Percentiles rank a stretch among this genome's conserved stretches.
These are phyloP conservation scores for Eleusine indica DNA, from an alignment of 176 grass and related monocot species.

Conservation along the genomic window DNA sequence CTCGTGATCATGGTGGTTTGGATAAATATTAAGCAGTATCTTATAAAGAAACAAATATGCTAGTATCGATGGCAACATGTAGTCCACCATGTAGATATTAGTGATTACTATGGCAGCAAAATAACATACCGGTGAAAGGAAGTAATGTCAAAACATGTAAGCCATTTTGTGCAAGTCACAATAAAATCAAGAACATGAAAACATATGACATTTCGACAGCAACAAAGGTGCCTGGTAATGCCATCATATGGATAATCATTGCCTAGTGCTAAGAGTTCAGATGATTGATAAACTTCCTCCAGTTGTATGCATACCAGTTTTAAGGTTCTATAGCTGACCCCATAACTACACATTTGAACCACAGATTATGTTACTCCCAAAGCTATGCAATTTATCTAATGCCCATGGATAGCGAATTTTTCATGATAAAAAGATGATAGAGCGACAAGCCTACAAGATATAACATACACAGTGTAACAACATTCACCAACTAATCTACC, in stretches of 20 bases:
- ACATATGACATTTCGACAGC: not conserved
- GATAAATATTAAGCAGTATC: not conserved
- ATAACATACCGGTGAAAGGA: not conserved
- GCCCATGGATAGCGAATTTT: not conserved
- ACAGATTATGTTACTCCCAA: not conserved
- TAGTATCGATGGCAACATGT: not conserved
- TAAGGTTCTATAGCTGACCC: not conserved
- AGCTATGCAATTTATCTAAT: slow-evolving; percentile 6
- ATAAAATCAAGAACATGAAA: not conserved
- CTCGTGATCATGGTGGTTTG: not conserved
- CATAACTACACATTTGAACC: not conserved
- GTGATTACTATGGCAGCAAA: not conserved
- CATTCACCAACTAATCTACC: not conserved
- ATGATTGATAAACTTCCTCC: not conserved
- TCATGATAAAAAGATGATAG: not conserved
- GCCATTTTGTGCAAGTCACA: not conserved
- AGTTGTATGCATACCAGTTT: not conserved
- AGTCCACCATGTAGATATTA: not conserved
- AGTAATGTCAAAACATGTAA: not conserved
- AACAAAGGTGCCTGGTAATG: not conserved
- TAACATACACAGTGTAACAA: too few species aligned
- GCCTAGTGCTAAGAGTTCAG: not conserved
- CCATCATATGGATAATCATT: not conserved
- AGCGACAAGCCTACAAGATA: not conserved
- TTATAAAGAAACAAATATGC: not conserved